Base-by-base conservation (phyloP, 805 yeast genomes). In the Tetrapisispora phaffii region DNA sequence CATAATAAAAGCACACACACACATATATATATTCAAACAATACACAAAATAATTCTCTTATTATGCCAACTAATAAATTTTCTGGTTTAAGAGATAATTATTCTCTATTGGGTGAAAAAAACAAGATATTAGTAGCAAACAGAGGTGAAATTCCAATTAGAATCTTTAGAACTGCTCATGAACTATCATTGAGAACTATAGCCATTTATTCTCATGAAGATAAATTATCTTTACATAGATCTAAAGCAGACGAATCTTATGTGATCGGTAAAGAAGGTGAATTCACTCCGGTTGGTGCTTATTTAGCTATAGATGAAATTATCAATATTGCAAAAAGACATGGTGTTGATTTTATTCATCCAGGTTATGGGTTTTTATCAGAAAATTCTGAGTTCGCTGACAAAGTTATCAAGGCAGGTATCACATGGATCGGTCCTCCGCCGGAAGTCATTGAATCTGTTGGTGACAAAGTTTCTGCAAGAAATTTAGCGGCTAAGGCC, bases 161-260 rank as follows among this genome's bases (percentile, higher is more conserved):
- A 69, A 89, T 90, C 64, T 90, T 90, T 70, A 79, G 98, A 70
- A 82, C 97, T 32, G 98, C 98, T 49, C 98, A 93, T 69, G 98
- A 90, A 68, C 74, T 90, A 60, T 84, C 95, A 20, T 86, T 93
- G 95, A 88, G 85, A 60, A 89, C 98, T 0, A 96, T 93, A 35
- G 98, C 97, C 39, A 83, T 90, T 61, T 90, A 88, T 67, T 88
- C 97, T 31, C 95, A 90, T 64, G 97, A 93, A 69, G 98, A 90
- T 66, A 74, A 95, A 50, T 73, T 90, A 58, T 83, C 95, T 12
- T 86, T 88, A 89, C 97, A 93, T 70, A 75, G 97, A 59, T 73
- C 90, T 62, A 93, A 87, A 69, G 93, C 96, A 13, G 96, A 87
- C 63, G 96, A 87, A 69, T 85, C 95, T 31, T 90, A 89, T 59